Conservation (phyloP, 2,329 filamentous ascomycete species). For the Fusarium algeriense region DNA sequence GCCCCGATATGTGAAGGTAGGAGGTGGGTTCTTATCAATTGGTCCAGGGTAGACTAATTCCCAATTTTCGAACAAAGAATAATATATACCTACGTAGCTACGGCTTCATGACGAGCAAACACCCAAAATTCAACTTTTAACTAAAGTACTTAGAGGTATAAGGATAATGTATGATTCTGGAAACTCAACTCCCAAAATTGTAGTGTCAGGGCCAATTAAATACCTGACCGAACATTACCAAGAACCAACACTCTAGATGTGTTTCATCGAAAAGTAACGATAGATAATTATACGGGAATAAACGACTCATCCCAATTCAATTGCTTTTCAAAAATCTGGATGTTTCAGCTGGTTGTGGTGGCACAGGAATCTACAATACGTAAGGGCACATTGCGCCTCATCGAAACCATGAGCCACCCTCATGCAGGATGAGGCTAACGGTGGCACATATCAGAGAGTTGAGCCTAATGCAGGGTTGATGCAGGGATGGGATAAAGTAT, state of each 20-base stretch:
- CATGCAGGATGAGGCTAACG: not conserved
- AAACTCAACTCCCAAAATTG: too few species aligned
- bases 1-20: not conserved
- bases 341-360: conserved; percentile 21
- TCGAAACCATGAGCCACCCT: conserved; percentile 13
- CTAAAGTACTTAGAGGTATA: too few species aligned
- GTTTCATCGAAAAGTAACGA: conserved; percentile 12
- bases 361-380: conserved; percentile 19
- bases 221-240: not conserved
- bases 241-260: not conserved
- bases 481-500: conserved; percentile 36
- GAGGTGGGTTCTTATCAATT: not conserved
- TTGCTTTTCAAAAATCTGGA: not conserved
- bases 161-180: too few species aligned
- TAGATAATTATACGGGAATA: not conserved
- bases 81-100: too few species aligned
- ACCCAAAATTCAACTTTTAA: too few species aligned
- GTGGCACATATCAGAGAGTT: conserved; percentile 12
- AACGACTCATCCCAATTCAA: conserved; percentile 4
- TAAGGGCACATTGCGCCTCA: conserved; percentile 8
- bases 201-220: too few species aligned
- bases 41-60: not conserved
- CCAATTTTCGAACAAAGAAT: too few species aligned
- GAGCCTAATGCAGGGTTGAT: conserved; percentile 24
- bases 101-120: too few species aligned